These are phyloP conservation scores for Podospora sp. DNA, from an alignment of 495 filamentous ascomycete species.

Conservation along the genomic window DNA sequence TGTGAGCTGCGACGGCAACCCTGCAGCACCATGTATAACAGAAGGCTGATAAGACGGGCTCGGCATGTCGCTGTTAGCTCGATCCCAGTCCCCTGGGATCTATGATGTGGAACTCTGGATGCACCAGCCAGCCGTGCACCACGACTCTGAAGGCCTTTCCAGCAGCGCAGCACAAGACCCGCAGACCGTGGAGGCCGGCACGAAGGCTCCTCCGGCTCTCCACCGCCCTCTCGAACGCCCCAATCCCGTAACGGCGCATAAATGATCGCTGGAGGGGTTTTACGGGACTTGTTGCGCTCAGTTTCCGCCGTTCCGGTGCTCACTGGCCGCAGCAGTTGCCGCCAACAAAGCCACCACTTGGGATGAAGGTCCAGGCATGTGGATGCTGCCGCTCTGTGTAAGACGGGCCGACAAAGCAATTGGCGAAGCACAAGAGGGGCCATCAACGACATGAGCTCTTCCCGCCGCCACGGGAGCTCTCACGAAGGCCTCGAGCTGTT, in stretches of 20 bases:
- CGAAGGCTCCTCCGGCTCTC: slow-evolving; percentile 1
- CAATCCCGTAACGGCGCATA: slow-evolving; percentile 15
- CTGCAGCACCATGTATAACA: slow-evolving; percentile 28
- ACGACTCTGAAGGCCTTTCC: neutral
- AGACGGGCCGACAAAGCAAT: neutral
- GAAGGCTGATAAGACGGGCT: slow-evolving; percentile 36
- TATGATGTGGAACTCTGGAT: slow-evolving; percentile 26
- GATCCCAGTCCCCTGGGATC: slow-evolving; percentile 43
- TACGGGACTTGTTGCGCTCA: slow-evolving; percentile 6
- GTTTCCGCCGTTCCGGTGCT: slow-evolving; percentile 1
- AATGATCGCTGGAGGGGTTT: slow-evolving; percentile 14
- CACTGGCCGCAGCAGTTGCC: slow-evolving; percentile 19
- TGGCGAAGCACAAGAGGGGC: neutral
- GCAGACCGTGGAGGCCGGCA: slow-evolving; percentile 9
- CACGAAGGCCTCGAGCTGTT: neutral
- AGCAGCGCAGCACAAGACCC: slow-evolving; percentile 9
- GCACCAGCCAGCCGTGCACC: slow-evolving; percentile 18
- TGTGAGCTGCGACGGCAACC: slow-evolving; percentile 19
- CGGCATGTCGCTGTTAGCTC: slow-evolving; percentile 40
- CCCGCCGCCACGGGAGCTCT: too few relatives aligned
- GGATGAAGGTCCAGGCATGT: slow-evolving; percentile 14
- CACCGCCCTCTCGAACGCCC: slow-evolving; percentile 13
- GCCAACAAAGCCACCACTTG: slow-evolving; percentile 16
- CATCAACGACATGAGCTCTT: too few relatives aligned
- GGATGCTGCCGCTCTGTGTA: neutral